Evolutionary conservation across 2,329 filamentous ascomycete genomes (phyloP).

Genomic region (Hypoxylon sp.): DNA sequence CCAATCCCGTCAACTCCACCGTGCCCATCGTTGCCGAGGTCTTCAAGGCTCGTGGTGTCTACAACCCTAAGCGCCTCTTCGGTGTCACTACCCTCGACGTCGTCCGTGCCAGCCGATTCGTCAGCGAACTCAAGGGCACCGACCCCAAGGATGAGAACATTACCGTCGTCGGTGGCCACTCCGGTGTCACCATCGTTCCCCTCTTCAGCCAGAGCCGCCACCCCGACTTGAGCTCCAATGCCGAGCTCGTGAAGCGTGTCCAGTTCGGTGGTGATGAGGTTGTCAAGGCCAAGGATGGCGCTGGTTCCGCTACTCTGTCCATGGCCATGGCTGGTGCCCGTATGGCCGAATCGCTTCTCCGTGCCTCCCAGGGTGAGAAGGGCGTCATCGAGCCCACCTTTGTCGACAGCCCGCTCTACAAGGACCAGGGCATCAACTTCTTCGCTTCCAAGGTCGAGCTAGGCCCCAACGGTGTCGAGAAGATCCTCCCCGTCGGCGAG

Average conservation of each 20-base stretch:
- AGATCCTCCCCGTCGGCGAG: slow-evolving; percentile 89
- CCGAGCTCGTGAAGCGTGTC: slow-evolving; percentile 89
- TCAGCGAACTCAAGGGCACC: slow-evolving; percentile 90
- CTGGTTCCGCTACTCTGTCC: slow-evolving; percentile 95
- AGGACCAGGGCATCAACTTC: slow-evolving; percentile 98
- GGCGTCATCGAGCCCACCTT: slow-evolving; percentile 96
- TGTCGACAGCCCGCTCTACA: slow-evolving; percentile 96
- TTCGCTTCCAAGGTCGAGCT: slow-evolving; percentile 96
- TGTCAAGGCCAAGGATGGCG: slow-evolving; percentile 98
- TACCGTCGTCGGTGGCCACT: slow-evolving; percentile 96
- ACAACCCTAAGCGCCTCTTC: slow-evolving; percentile 99
- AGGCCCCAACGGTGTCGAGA: slow-evolving; percentile 94
- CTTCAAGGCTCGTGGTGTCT: slow-evolving; percentile 94
- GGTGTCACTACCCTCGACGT: slow-evolving; percentile 99
- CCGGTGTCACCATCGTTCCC: slow-evolving; percentile 96
- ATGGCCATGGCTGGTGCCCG: slow-evolving; percentile 96
- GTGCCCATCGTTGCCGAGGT: slow-evolving; percentile 98
- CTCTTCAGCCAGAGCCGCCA: slow-evolving; percentile 95
- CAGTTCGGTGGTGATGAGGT: slow-evolving; percentile 99
- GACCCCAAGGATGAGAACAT: slow-evolving; percentile 95
- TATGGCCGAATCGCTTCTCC: slow-evolving; percentile 91
- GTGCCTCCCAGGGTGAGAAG: slow-evolving; percentile 92
- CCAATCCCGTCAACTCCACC: slow-evolving; percentile 99
- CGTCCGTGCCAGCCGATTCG: slow-evolving; percentile 97
- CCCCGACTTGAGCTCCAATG: slow-evolving; percentile 82